Conservation (phyloP, 768 basidiomycete genomes). For the Mycena floridula region DNA sequence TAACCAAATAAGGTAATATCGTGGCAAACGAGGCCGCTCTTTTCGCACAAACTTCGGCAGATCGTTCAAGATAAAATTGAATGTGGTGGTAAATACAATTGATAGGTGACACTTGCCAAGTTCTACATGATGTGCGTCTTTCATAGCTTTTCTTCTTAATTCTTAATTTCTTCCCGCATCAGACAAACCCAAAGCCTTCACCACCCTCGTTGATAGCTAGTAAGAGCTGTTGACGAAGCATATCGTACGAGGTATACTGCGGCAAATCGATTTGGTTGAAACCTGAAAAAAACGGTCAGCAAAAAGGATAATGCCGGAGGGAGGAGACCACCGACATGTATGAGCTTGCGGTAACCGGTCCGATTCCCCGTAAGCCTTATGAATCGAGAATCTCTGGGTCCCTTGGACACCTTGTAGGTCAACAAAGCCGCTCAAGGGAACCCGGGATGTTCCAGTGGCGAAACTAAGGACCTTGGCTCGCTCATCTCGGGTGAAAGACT, state of each 20-base stretch:
- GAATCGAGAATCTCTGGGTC: conserved; percentile 92
- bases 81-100: too few relatives aligned
- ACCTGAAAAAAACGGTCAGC: conserved; percentile 35
- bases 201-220: conserved; percentile 95
- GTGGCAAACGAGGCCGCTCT: too few relatives aligned
- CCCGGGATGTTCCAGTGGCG: conserved; percentile 88
- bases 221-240: conserved; percentile 84
- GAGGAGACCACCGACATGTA: conserved; percentile 67
- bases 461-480: conserved; percentile 96
- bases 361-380: conserved; percentile 83
- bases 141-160: too few relatives aligned
- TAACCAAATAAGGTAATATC: too few relatives aligned
- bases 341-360: conserved; percentile 86
- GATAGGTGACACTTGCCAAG: too few relatives aligned
- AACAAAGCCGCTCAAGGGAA: conserved; percentile 90
- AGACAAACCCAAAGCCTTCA: conserved; percentile 83
- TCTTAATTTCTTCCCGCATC: background rate
- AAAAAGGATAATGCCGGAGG: conserved; percentile 1
- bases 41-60: too few relatives aligned
- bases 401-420: conserved; percentile 96
- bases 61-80: too few relatives aligned
- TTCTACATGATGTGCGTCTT: conserved; percentile 13
- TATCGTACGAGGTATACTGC: conserved; percentile 93
- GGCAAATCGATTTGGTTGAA: conserved; percentile 96
- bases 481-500: conserved; percentile 96